Evolutionary conservation across 768 basidiomycete species (phyloP).

Genomic region (Lentinula sp.): DNA sequence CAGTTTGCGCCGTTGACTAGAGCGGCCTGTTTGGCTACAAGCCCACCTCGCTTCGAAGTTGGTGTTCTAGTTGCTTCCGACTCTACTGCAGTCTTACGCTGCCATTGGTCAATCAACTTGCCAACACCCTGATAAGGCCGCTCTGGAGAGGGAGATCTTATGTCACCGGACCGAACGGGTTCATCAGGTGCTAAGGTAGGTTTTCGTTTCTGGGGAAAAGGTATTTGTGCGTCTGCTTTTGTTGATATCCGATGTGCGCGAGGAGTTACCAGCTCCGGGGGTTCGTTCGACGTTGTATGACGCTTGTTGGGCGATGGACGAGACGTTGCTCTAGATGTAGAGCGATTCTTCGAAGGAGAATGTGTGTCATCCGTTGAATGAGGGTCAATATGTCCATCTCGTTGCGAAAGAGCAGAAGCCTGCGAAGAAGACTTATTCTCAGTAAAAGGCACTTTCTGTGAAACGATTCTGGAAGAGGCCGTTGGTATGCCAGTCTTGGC

Average conservation of each 20-base stretch:
- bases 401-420: neutral
- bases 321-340: neutral
- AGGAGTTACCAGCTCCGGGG: slow-evolving; percentile 16
- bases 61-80: slow-evolving; percentile 31
- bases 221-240: slow-evolving; percentile 19
- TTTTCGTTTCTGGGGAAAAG: slow-evolving; percentile 14
- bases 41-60: slow-evolving; percentile 28
- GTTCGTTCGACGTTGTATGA: slow-evolving; percentile 5
- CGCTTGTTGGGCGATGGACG: neutral
- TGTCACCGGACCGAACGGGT: slow-evolving; percentile 16
- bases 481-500: slow-evolving; percentile 19
- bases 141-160: slow-evolving; percentile 63
- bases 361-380: neutral
- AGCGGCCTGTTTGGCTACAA: slow-evolving; percentile 34
- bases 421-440: neutral
- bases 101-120: slow-evolving; percentile 84
- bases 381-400: neutral
- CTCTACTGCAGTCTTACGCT: slow-evolving; percentile 69
- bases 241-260: slow-evolving; percentile 21
- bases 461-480: slow-evolving; percentile 22
- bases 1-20: slow-evolving; percentile 17
- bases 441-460: slow-evolving; percentile 13
- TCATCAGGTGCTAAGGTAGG: slow-evolving; percentile 10
- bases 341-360: neutral
- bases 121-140: slow-evolving; percentile 79